These are phyloP conservation scores for Carallia brachiata DNA, from an alignment of 345 rosid species.

Conservation along the genomic window DNA sequence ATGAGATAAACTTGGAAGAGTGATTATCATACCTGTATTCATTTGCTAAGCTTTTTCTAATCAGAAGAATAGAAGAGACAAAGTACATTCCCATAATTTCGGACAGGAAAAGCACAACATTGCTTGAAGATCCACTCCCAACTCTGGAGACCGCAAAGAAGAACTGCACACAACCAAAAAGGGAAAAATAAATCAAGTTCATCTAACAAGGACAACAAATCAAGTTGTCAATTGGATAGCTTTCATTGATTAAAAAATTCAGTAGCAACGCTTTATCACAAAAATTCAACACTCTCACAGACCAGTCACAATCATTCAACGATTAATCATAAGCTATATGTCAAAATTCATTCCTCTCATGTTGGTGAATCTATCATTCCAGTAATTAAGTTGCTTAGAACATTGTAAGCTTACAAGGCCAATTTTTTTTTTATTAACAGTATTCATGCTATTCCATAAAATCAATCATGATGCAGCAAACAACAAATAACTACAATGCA, in stretches of 20 bases:
- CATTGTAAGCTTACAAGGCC: no score
- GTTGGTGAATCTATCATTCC: constrained; percentile 3
- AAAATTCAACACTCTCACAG: neutral
- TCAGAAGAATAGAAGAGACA: constrained; percentile 87
- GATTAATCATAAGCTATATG: constrained; percentile 1
- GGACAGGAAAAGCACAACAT: constrained; percentile 86
- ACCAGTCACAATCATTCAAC: constrained; percentile 2
- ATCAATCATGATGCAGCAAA: neutral
- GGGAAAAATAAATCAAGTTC: constrained; percentile 13
- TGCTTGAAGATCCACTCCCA: constrained; percentile 99
- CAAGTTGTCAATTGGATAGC: no score
- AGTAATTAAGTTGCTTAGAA: neutral
- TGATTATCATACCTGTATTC: constrained; percentile 68
- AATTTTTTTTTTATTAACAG: no score
- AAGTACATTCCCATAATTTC: constrained; percentile 99
- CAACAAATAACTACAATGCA: no score
- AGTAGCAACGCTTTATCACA: neutral
- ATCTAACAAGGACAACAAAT: neutral
- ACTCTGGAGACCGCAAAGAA: constrained; percentile 98
- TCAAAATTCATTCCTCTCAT: constrained; percentile 7
- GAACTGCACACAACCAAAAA: constrained; percentile 57
- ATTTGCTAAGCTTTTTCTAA: constrained; percentile 90
- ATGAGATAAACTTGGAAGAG: neutral
- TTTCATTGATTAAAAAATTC: neutral
- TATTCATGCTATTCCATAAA: neutral